Base-by-base conservation (phyloP, 1,284 basidiomycete genomes). In the Leccinum colubrinum region DNA sequence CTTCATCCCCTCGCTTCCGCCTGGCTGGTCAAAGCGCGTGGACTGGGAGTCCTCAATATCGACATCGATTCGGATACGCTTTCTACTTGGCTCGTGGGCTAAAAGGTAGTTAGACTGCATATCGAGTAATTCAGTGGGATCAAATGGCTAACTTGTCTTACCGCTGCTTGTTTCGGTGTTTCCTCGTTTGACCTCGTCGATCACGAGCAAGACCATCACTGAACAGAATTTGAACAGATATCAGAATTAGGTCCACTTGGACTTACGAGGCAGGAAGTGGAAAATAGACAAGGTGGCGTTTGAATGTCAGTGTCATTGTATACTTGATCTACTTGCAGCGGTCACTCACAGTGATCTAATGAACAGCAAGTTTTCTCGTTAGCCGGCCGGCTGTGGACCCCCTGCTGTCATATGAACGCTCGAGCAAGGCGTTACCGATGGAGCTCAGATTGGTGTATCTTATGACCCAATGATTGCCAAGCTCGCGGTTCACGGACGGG, bases 381-480 rank as follows among this genome's bases (percentile, higher is more conserved):
- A 37, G 35, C 43, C 43, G 43, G 43, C 35, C 35, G 35, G 35
- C 35, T 37, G 35, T 37, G 35, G 35, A 37, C 35, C 35, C 30
- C 30, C 30, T 30, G 35, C 35, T 37, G 35, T 37, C 35, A 37
- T 37, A 37, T 37, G 11, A 37, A 37, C 35, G 35, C 35, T 97
- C n/a, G 95, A 97, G 72, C 93, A 96, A 69, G 95, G 95, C 0
- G 95, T 97, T 74, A 81, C 80, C 4, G 85, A 88, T 70, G 94
- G 93, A 12, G 87, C 95, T 60, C 90, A 94, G 70, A 95, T 97
- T 63, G 93, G 91, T 33, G 91, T 95, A 3, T 94, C 88, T 77
- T 98, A 98, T 74, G 95, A 98, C 70, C 94, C 95, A 0, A 93
- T 97, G 88, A 96, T 96, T 64, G 88, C 94, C 30, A 95, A 95